Evolutionary conservation across 495 filamentous ascomycete species (phyloP), one percentile per base, ranked within the genome.

Genomic region (Penicilliopsis zonata): DNA sequence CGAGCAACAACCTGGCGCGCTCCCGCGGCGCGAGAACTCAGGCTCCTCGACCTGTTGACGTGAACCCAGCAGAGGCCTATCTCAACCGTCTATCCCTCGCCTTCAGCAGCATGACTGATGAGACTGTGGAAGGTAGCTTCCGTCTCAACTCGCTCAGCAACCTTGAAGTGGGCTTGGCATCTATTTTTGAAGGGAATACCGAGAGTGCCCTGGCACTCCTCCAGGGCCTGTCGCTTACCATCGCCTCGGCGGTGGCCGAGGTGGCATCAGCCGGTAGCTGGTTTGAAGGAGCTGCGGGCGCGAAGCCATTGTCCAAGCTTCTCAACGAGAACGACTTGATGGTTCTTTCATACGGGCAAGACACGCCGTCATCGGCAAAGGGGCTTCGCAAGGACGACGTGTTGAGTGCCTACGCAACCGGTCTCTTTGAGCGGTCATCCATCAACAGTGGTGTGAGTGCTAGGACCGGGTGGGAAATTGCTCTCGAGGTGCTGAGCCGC

Each of bases 391-490:
- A 78, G 44, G 83, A 93, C 48, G 71, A 76, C 16, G 69, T 86
- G 10, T 59, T 93, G 6, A 65, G 69, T n/a, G 60, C 67, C 23
- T 94, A 93, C 56, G 80, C 85, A 1, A 53, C 62, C 9, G 51
- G 53, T 1, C 41, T 80, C 9, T 59, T 62, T 36, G 46, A 53
- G 4, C 67, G 67, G 31, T 58, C 66, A 4, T 44, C 40, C 4
- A 43, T 67, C 23, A 43, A 58, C 29, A 48, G 55, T 33, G 45
- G 54, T 33, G 54, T 58, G 32, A 48, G 55, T 7, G 34, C 43
- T 26, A 59, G 70, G 9, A 76, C 82, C 33, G 86, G 86, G 8
- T 95, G 87, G 87, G 80, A 95, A 52, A 53, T 94, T 36, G 78
- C 83, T 1, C 69, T 94, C 33, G 71, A 82, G 27, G 66, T 90